Conservation (phyloP, 208 protist species). For the Trypanosoma congolense region DNA sequence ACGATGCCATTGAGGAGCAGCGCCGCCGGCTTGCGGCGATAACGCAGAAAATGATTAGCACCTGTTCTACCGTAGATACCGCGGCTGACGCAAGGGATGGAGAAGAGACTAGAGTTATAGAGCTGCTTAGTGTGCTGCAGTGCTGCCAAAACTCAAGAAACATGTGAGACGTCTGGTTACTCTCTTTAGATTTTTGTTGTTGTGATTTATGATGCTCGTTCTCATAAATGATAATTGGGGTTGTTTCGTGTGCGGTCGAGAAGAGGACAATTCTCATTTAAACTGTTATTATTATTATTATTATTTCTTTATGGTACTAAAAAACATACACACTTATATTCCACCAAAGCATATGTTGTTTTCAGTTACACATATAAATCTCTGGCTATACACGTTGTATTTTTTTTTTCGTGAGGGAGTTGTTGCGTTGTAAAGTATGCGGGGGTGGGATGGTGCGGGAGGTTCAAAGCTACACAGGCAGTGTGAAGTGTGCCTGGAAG, state of each 20-base stretch:
- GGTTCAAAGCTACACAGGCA: too few species aligned
- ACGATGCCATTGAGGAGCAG: slow-evolving; percentile 9
- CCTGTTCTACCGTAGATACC: slow-evolving; percentile 11
- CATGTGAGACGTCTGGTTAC: not conserved
- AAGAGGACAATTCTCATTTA: not conserved
- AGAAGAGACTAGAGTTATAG: slow-evolving; percentile 20
- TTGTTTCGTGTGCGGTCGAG: too few species aligned
- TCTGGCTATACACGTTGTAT: slow-evolving; percentile 1
- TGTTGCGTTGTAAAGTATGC: not conserved
- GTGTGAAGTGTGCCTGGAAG: too few species aligned
- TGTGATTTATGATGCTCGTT: too few species aligned
- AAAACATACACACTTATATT: slow-evolving; percentile 3
- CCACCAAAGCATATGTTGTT: too few species aligned
- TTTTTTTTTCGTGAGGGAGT: not conserved
- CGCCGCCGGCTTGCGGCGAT: slow-evolving; percentile 11
- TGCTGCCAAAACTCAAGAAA: slow-evolving; percentile 12
- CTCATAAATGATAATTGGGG: too few species aligned
- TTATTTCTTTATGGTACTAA: not conserved
- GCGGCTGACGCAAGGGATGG: not conserved
- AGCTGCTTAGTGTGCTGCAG: slow-evolving; percentile 20
- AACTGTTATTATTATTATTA: slow-evolving; percentile 2
- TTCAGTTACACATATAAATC: slow-evolving; percentile 5
- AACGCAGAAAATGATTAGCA: slow-evolving; percentile 11
- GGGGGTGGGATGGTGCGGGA: not conserved
- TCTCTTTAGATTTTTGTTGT: not conserved